Evolutionary conservation across 2,329 filamentous ascomycete species (phyloP), one percentile per base, ranked within the genome.

Genomic region (Xylariaceae sp.): DNA sequence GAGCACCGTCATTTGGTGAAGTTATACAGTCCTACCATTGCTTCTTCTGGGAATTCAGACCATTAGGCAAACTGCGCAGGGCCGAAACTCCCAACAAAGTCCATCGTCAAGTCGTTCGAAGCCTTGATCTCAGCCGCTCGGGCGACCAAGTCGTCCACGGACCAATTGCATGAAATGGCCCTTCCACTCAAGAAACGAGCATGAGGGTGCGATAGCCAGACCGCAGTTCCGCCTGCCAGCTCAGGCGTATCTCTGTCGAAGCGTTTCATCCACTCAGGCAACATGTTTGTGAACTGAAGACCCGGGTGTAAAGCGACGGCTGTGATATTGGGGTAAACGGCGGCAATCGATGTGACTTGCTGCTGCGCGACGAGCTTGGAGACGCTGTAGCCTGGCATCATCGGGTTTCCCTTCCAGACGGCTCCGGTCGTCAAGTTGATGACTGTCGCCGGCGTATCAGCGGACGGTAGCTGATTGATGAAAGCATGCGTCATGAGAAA

Each of bases 201-300:
- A 14, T 70, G 59, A 2, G 68, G 63, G 42, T 69, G 63, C 58
- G 67, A 70, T 12, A 71, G 60, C 48, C 60, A 57, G 3, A 57
- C 52, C 5, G 54, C 52, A 2, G 44, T 9, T 10, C 71, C 71
- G 12, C 68, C 60, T 32, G 68, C 62, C 47, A 71, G 65, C 19
- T 67, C 66, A 49, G 71, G 75, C 49, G 75, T 76, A 6, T 69
- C 69, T 51, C 72, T 72, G 5, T 73, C 72, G 6, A 76, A 70
- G 10, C 64, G 55, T 1, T 65, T 49, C 10, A 71, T 65, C 11
- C 33, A 31, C 6, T 39, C 27, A 7, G 49, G 49, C 11, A 57
- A 17, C 52, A 69, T 67, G 14, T 66, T 61, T 5, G 69, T 71
- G 7, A 62, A 56, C 1, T 68, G 56, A 2, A 70, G 55, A 6